Conservation (phyloP, 2,329 filamentous ascomycete genomes). For the Aphanoascus verrucosus region DNA sequence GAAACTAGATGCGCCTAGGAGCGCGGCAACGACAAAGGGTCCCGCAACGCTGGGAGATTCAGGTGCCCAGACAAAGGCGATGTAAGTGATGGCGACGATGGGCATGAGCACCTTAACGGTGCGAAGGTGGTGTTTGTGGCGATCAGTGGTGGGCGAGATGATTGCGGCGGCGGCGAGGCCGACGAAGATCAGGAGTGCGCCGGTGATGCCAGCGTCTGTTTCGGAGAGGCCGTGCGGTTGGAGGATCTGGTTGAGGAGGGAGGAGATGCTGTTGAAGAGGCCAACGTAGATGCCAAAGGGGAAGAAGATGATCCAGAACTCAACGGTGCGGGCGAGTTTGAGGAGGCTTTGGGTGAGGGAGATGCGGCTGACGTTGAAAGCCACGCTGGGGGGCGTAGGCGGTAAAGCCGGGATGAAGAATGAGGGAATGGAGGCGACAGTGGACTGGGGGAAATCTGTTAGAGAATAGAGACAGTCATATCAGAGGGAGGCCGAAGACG, state of each 20-base stretch:
- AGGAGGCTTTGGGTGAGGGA: conserved; percentile 47
- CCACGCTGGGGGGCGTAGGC: conserved; percentile 64
- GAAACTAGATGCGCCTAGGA: conserved; percentile 73
- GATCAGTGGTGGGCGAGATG: conserved; percentile 70
- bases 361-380: conserved; percentile 46
- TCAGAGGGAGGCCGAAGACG: conserved; percentile 24
- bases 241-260: conserved; percentile 81
- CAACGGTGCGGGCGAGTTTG: conserved; percentile 47
- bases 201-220: conserved; percentile 77
- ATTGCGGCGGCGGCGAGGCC: conserved; percentile 70
- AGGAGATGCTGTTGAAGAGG: conserved; percentile 86
- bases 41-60: conserved; percentile 41
- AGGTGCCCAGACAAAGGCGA: conserved; percentile 74
- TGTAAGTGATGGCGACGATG: conserved; percentile 59
- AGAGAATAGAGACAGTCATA: background rate
- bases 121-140: conserved; percentile 65
- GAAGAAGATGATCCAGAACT: conserved; percentile 70
- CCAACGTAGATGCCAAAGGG: conserved; percentile 80
- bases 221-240: conserved; percentile 74
- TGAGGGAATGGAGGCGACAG: conserved; percentile 58
- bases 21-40: conserved; percentile 61
- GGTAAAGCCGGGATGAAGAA: conserved; percentile 70
- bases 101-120: conserved; percentile 66
- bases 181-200: conserved; percentile 78
- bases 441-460: conserved; percentile 37